A percentile compares a stretch with the other conserved stretches of the same genome.
These are phyloP conservation scores for Ophiostoma ips DNA, from an alignment of 2,329 filamentous ascomycete genomes.

Conservation along the genomic window DNA sequence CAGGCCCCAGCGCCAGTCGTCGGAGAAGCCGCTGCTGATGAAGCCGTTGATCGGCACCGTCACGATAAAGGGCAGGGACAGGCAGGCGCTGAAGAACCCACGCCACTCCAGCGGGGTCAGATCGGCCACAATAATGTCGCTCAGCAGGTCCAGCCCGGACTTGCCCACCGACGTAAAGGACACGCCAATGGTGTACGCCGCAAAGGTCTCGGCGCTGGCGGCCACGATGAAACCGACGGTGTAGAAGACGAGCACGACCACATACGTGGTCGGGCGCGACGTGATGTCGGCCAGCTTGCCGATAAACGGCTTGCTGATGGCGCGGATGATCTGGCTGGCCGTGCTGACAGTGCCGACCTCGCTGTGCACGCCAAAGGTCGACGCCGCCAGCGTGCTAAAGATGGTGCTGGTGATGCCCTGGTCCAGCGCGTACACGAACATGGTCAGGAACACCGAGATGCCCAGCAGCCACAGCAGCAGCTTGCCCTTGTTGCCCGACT, in stretches of 20 bases:
- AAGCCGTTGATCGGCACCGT: conserved; percentile 28
- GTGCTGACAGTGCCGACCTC: conserved; percentile 21
- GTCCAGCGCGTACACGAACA: conserved; percentile 26
- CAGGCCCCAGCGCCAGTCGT: conserved; percentile 45
- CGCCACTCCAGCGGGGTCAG: conserved; percentile 24
- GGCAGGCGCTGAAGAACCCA: conserved; percentile 22
- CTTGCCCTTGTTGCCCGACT: conserved; percentile 20
- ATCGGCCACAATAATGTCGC: conserved; percentile 25
- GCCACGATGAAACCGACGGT: conserved; percentile 23
- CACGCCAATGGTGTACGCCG: conserved; percentile 23
- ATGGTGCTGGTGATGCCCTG: conserved; percentile 23
- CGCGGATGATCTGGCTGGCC: conserved; percentile 23
- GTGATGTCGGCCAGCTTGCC: conserved; percentile 26
- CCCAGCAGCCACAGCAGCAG: conserved; percentile 25
- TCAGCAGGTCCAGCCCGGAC: conserved; percentile 23
- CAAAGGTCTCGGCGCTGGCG: conserved; percentile 20
- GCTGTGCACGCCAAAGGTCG: conserved; percentile 22
- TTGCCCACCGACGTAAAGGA: conserved; percentile 25
- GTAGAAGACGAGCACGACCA: conserved; percentile 26
- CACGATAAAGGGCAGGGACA: conserved; percentile 19
- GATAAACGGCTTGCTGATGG: conserved; percentile 26
- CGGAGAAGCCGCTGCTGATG: conserved; percentile 25
- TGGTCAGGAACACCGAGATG: conserved; percentile 22
- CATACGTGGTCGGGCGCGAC: conserved; percentile 25
- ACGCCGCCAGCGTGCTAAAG: conserved; percentile 22